Evolutionary conservation across 139 green algal species (phyloP), one percentile per base, ranked within the genome.

Genomic region (Pleodorina starrii): DNA sequence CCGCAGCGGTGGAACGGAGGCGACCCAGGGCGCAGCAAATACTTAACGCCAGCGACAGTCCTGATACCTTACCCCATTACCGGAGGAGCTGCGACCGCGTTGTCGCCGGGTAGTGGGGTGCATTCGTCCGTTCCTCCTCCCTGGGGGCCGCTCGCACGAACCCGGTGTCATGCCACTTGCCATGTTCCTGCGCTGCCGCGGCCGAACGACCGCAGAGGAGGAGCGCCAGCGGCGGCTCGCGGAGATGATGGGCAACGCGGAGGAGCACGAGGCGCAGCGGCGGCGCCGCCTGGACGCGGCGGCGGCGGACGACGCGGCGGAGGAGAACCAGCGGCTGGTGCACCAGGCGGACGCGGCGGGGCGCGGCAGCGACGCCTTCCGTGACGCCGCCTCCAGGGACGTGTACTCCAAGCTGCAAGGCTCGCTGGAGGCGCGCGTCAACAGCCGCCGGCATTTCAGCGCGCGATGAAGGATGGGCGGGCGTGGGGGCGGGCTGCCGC

Each of bases 241-340:
- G 25, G 96, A 98, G 92, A 99, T 99, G 97, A 91, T 91, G 87
- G 89, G 85, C 59, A 95, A 98, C 79, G 97, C 97, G 1, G 73
- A 92, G 32, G 85, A 93, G 84, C 95, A 98, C 81, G 95, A 99
- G 27, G 74, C 91, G 82, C 72, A 93, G 51, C 92, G 97, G 17
- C 36, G 43, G 87, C 40, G 88, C 63, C 92, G 95, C 17, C 84
- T 98, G 54, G 66, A 87, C 42, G 76, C 42, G 25, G 92, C 90
- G 9, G 91, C 80, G 17, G 91, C 87, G 25, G 92, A 73, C 54
- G 90, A 94, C 40, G 71, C 75, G n/a, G 83, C 75, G 3, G 46
- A 78, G 27, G 83, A 60, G 1, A 57, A 51, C 5, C 43, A 57
- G 57, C 89, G 73, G 19, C 42, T 89, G 17, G 68, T 91, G 40